Evolutionary conservation across 805 yeast genomes (phyloP), one percentile per base, ranked within the genome.

Genomic region (Saccharomycopsis malanga): DNA sequence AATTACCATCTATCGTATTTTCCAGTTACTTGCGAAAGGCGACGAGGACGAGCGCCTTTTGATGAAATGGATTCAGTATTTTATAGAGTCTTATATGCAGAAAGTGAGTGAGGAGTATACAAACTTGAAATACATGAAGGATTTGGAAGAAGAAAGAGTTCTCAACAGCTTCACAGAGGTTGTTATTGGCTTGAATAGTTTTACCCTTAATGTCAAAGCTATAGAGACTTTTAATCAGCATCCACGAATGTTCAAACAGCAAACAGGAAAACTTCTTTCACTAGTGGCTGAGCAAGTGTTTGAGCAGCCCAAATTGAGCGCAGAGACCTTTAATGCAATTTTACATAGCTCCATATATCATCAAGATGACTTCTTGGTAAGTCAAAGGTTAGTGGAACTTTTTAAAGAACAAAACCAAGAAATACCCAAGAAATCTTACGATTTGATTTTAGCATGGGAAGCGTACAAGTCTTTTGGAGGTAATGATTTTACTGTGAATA

Each of bases 401-500:
- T 40, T 22, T n/a, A 40, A 20, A 27, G 14, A 15, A 9, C 29
- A 30, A n/a, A 20, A 18, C n/a, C 23, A 39, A 7, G 25, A 42
- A 22, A 42, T 36, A 21, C 25, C 46, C 4, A 47, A 47, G 23
- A n/a, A 30, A 3, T n/a, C 35, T 17, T 47, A 44, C 46, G 46
- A 47, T 42, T 22, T 21, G 39, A n/a, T 47, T 12, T 42, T 47
- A 32, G 42, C 50, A 22, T 47, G 50, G 50, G 20, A 47, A 23
- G 46, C 42, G 4, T 47, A 20, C 42, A 47, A 42, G 38, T 47
- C 50, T 4, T 38, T 37, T 30, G 45, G 46, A 4, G 37, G 35
- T 21, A 38, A 30, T 32, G 44, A 41, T n/a, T n/a, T 10, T 18
- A 12, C 42, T 14, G 20, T 18, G 7, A 24, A 6, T 14, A 42